Evolutionary conservation across 116 monocot species (phyloP), one percentile per base, ranked within the genome.

Genomic region (Papilionanthe hybrid): DNA sequence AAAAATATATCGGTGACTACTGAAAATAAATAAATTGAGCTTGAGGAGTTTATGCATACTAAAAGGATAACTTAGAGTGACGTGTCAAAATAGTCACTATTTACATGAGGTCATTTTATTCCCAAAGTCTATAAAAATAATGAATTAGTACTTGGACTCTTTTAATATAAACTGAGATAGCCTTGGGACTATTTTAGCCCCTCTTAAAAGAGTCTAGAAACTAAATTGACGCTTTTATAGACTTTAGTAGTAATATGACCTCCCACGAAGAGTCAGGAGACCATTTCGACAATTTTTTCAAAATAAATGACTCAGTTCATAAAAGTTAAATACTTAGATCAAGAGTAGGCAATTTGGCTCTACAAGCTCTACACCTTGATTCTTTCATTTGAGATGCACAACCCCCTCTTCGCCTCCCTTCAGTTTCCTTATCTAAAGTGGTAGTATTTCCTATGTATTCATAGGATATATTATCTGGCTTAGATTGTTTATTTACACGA

Each of bases 351-450:
- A 13, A 68, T 68, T 68, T 68, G 32, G 68, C 23, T 29, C 15
- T 13, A 30, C 30, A 68, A 30, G 68, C 20, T 68, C 67, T n/a
- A 15, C 27, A 87, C 83, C 80, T 80, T 80, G 6, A 44, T 20
- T 84, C 81, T 30, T 78, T 79, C 48, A 63, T 53, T 63, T 81
- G 79, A 47, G 69, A 41, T 43, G 72, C 42, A 13, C 32, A 58
- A 42, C 72, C 80, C 43, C 37, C 55, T 20, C 69, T 32, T 23
- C 53, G 76, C 13, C 30, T 75, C 30, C 48, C 56, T 76, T 71
- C 81, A 90, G 48, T 83, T 81, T 81, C 78, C 55, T 81, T 87
- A 48, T 82, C 78, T 55, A 79, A 49, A 56, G 72, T 23, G 23
- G 71, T 72, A 23, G 19, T n/a, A 72, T 79, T 79, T 29, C 55